These are phyloP conservation scores for Fusarium goolgardi DNA, from an alignment of 2,329 filamentous ascomycete genomes.

Conservation along the genomic window DNA sequence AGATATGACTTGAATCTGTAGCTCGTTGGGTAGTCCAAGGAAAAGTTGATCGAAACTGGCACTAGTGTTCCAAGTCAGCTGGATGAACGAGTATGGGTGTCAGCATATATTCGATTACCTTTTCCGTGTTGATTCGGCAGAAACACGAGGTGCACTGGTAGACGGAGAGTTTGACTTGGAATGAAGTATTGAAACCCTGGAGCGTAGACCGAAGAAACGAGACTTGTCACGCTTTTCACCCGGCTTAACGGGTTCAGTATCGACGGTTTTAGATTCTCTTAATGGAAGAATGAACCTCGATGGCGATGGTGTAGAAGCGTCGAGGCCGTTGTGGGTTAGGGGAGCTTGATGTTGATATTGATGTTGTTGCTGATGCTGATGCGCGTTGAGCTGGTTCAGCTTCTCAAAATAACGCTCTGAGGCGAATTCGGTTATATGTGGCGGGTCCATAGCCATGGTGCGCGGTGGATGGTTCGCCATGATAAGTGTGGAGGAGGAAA, in stretches of 20 bases:
- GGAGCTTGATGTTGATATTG: conserved; percentile 55
- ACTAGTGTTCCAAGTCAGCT: conserved; percentile 21
- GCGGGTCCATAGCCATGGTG: conserved; percentile 66
- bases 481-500: conserved; percentile 36
- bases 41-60: conserved; percentile 67
- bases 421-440: conserved; percentile 74
- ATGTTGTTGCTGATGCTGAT: conserved; percentile 57
- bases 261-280: conserved; percentile 53
- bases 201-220: conserved; percentile 57
- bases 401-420: conserved; percentile 74
- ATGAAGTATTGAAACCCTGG: conserved; percentile 54
- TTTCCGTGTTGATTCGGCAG: conserved; percentile 48
- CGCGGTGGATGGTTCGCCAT: conserved; percentile 52
- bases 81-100: not conserved
- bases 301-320: conserved; percentile 44
- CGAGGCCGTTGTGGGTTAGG: conserved; percentile 31
- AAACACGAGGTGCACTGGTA: conserved; percentile 33
- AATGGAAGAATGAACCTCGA: conserved; percentile 65
- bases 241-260: conserved; percentile 48
- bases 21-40: conserved; percentile 67
- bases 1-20: conserved; percentile 72
- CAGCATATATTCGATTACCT: conserved; percentile 46
- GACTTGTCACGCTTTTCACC: conserved; percentile 57
- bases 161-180: conserved; percentile 48
- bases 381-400: conserved; percentile 65